Percentiles rank a stretch among this genome's conserved stretches.
These are phyloP conservation scores for Xerophyta viscosa DNA, from an alignment of 106 monocot genomes.

Conservation along the genomic window DNA sequence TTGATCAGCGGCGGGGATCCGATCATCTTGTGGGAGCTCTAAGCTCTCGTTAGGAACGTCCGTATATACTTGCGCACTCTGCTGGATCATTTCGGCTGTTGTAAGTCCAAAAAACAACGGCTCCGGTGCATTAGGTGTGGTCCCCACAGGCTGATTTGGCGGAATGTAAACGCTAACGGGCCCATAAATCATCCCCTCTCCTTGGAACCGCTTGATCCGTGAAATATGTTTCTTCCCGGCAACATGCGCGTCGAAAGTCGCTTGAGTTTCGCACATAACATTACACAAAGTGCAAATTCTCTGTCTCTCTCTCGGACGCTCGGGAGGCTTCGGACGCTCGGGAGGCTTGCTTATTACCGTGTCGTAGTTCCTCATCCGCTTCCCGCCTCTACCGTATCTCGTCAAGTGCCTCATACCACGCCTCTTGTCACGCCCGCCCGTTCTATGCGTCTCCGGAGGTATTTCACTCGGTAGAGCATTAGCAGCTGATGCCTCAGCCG, in stretches of 20 bases:
- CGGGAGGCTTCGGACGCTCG: conserved; percentile 20
- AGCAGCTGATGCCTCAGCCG: background rate
- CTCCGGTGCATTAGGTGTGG: conserved; percentile 15
- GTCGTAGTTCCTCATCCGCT: conserved; percentile 20
- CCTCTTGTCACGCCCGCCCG: conserved; percentile 7
- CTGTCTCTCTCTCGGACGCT: conserved; percentile 21
- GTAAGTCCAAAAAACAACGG: conserved; percentile 46
- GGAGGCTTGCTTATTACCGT: conserved; percentile 1
- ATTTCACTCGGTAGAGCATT: background rate
- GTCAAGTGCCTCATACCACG: conserved; percentile 10
- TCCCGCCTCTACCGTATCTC: conserved; percentile 24
- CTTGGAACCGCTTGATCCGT: conserved; percentile 36
- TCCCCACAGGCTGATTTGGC: conserved; percentile 30
- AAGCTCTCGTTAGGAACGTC: background rate
- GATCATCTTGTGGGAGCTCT: background rate
- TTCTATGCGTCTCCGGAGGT: conserved; percentile 7
- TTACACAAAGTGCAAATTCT: conserved; percentile 61
- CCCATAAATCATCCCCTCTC: conserved; percentile 29
- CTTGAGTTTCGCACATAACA: conserved; percentile 39
- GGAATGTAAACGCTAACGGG: conserved; percentile 45
- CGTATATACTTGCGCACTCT: background rate
- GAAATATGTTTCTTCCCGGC: conserved; percentile 56
- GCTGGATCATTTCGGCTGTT: conserved; percentile 27
- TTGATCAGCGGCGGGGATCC: background rate
- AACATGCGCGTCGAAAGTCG: conserved; percentile 51